Evolutionary conservation across 2,329 filamentous ascomycete genomes (phyloP), one percentile per base, ranked within the genome.

Genomic region (Lachnellula hyalina): DNA sequence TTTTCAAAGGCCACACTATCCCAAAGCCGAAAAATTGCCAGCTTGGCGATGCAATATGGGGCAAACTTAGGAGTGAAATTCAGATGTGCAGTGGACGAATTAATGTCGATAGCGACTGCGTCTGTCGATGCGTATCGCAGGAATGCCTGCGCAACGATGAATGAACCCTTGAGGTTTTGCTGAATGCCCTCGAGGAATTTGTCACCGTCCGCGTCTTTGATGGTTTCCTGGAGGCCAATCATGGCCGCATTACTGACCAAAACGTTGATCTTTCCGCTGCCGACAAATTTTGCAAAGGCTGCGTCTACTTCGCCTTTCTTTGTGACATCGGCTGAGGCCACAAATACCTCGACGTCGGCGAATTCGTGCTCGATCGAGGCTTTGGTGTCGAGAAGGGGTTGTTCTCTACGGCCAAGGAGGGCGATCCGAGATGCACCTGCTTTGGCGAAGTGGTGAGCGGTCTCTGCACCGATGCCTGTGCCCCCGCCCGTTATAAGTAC

Each of bases 401-500:
- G 54, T 61, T 59, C 66, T 38, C 67, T 65, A 19, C 77, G 73
- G 23, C 75, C 76, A 1, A 78, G 61, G 6, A 80, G 67, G 8
- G 69, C 70, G 47, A 80, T 74, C 0, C 66, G 65, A 44, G 70
- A 64, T 1, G 75, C 75, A 7, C 75, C 74, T 53, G 77, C 74
- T 58, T 65, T 46, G 11, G 75, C 75, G 51, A 78, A 79, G 57
- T 61, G 65, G 23, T 50, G 64, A 5, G 74, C 74, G 5, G 71
- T 77, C 47, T 68, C 72, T 42, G 67, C 68, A 35, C 76, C 75
- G 38, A 79, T 78, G 6, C 75, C 76, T 11, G 63, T 72, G 3
- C 75, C 74, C 0, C 72, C 75, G 19, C 75, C 76, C 3, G 76
- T 79, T 14, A 76, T 59, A 4, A 76, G 4, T 11, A 77, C 60